Evolutionary conservation across 176 grass and related monocot species (phyloP), one percentile per base, ranked within the genome.

Genomic region (Zizania latifolia): DNA sequence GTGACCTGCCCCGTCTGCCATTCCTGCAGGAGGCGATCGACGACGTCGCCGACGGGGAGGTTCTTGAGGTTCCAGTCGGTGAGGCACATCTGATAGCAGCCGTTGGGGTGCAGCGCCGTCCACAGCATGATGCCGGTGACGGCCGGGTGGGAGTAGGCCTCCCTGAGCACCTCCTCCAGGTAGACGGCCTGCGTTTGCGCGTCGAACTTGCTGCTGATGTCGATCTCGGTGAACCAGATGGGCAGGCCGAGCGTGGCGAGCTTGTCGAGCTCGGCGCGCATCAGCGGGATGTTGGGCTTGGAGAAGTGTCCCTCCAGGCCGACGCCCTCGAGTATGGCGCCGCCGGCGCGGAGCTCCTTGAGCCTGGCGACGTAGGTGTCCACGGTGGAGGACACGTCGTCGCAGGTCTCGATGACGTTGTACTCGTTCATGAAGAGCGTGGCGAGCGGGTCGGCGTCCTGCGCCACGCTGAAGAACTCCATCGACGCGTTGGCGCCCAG

Each of bases 371-470:
- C 82, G 55, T 99, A 99, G 1, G 89, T 75, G 76, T 99, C 95
- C 0, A 99, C 95, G 9, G 89, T 90, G 19, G 95, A 99, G 68
- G 87, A 88, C 0, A 61, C 59, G 68, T 99, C 95, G 70, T 92
- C 92, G 81, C 95, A 99, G 60, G 91, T 99, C 86, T 99, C 91
- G 40, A 99, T 58, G 0, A 99, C 95, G 71, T 99, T 94, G 81
- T 72, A 99, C 87, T 99, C 95, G 55, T 99, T 99, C 95, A 99
- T 99, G 82, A 99, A 99, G 23, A 99, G 84, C 36, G 89, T 99
- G 2, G 95, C 91, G 10, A 94, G 91, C 50, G 95, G 95, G 72
- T 99, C 95, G 3, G 89, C 84, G 51, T 92, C 82, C 78, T 99
- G 95, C 44, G 95, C 95, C 0, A 93, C 89, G 84, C 77, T 74